Evolutionary conservation across 352 stramenopile species (phyloP).

Genomic region (Phytophthora cryptogea): DNA sequence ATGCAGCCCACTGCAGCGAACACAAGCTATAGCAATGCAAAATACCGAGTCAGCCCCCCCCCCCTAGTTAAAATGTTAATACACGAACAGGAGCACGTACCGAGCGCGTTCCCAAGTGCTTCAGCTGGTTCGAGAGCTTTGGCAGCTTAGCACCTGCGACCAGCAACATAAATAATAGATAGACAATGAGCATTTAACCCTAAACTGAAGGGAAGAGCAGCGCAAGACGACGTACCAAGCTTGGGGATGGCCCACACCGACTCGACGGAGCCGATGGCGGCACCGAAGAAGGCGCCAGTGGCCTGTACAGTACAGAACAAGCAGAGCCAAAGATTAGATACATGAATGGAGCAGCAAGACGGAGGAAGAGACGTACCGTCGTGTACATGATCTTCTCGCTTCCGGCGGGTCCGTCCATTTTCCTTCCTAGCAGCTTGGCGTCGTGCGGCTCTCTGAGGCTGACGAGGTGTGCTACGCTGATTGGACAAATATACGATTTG

Average conservation of each 20-base stretch:
- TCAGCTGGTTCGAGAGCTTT: constrained; percentile 82
- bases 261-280: constrained; percentile 73
- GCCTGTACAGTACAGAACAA: constrained; percentile 36
- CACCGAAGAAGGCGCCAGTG: constrained; percentile 79
- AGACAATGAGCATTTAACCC: background rate
- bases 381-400: constrained; percentile 82
- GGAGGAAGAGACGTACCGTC: constrained; percentile 44
- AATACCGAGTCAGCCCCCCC: constrained; percentile 7
- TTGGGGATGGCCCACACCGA: constrained; percentile 89
- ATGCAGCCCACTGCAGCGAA: constrained; percentile 68
- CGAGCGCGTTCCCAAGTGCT: constrained; percentile 77
- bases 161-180: background rate
- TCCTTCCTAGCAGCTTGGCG: constrained; percentile 26
- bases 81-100: constrained; percentile 28
- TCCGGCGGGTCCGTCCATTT: constrained; percentile 66
- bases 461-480: constrained; percentile 7
- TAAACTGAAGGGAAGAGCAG: background rate
- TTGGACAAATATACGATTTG: constrained; percentile 13
- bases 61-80: background rate
- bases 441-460: constrained; percentile 25
- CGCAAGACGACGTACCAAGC: constrained; percentile 56
- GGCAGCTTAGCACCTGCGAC: constrained; percentile 70
- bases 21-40: constrained; percentile 51
- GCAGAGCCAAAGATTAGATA: background rate
- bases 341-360: background rate